A percentile compares a stretch with the other conserved stretches of the same genome.
phyloP scores from a whole-genome alignment of 768 basidiomycete species.

The Termitomyces sp. region DNA sequence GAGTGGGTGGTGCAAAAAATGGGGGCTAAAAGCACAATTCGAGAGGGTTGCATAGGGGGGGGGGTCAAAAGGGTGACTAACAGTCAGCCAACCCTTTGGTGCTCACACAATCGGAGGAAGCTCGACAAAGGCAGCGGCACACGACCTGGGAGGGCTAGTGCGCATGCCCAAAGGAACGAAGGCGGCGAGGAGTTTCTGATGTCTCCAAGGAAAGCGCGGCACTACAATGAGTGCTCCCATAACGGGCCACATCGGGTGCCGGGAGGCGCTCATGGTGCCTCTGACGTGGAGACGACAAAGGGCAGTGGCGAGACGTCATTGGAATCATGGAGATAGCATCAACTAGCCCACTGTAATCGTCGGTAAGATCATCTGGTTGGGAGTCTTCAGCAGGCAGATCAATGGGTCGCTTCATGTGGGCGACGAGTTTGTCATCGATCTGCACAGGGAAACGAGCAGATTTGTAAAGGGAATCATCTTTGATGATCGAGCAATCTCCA shows the following conservation, averaged over 20 bases:
- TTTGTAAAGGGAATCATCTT: background rate
- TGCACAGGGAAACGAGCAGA: background rate
- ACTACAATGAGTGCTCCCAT: background rate
- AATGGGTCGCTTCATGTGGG: conserved; percentile 6
- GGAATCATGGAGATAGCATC: background rate
- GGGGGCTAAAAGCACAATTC: background rate
- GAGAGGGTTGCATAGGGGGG: background rate
- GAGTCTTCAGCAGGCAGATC: background rate
- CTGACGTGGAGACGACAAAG: background rate
- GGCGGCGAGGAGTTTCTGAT: background rate
- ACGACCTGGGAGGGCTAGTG: background rate
- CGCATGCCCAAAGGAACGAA: background rate
- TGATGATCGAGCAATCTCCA: background rate
- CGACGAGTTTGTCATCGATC: conserved; percentile 6
- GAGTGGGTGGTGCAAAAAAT: background rate
- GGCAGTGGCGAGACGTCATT: background rate
- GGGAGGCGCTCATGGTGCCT: background rate
- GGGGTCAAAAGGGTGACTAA: background rate
- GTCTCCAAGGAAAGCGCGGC: background rate
- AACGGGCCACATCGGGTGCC: background rate
- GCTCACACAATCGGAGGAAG: background rate
- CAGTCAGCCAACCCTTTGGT: background rate
- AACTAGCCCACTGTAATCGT: background rate
- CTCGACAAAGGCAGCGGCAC: background rate
- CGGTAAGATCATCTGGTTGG: background rate